phyloP scores from a whole-genome alignment of 1,284 basidiomycete genomes.

The Neonothopanus nambi region DNA sequence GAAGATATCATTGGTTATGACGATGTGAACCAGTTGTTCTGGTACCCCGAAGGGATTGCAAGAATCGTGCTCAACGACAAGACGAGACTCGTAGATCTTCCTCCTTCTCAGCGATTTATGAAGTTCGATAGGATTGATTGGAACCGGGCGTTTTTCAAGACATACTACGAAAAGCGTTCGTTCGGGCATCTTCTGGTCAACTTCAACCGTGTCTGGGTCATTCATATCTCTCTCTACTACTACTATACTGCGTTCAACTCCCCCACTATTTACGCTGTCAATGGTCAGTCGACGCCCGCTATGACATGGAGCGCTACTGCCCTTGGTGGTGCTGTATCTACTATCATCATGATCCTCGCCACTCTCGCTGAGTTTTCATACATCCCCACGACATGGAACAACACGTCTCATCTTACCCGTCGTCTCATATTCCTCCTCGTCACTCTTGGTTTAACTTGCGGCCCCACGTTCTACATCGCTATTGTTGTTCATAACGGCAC shows the following conservation, averaged over 20 bases:
- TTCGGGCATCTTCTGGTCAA: slow-evolving; percentile 94
- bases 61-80: slow-evolving; percentile 89
- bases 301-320: slow-evolving; percentile 89
- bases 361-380: slow-evolving; percentile 93
- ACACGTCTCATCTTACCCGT: slow-evolving; percentile 89
- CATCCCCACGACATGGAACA: slow-evolving; percentile 97
- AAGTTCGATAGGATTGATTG: slow-evolving; percentile 94
- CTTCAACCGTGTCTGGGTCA: slow-evolving; percentile 97
- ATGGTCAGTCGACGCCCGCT: slow-evolving; percentile 57
- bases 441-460: slow-evolving; percentile 82
- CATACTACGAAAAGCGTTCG: slow-evolving; percentile 93
- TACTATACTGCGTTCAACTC: slow-evolving; percentile 96
- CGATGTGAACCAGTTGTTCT: slow-evolving; percentile 99
- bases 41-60: slow-evolving; percentile 99
- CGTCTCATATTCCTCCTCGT: slow-evolving; percentile 84
- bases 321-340: slow-evolving; percentile 88
- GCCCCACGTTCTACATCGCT: slow-evolving; percentile 90
- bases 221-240: slow-evolving; percentile 91
- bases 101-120: slow-evolving; percentile 91
- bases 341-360: slow-evolving; percentile 90
- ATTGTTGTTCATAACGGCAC: slow-evolving; percentile 59
- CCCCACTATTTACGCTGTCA: slow-evolving; percentile 75
- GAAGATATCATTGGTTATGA: slow-evolving; percentile 97
- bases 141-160: slow-evolving; percentile 95
- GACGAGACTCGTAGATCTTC: slow-evolving; percentile 87